Percentiles rank a stretch among this genome's conserved stretches.
phyloP scores from a whole-genome alignment of 495 filamentous ascomycete genomes.

The Terfezia boudieri region DNA sequence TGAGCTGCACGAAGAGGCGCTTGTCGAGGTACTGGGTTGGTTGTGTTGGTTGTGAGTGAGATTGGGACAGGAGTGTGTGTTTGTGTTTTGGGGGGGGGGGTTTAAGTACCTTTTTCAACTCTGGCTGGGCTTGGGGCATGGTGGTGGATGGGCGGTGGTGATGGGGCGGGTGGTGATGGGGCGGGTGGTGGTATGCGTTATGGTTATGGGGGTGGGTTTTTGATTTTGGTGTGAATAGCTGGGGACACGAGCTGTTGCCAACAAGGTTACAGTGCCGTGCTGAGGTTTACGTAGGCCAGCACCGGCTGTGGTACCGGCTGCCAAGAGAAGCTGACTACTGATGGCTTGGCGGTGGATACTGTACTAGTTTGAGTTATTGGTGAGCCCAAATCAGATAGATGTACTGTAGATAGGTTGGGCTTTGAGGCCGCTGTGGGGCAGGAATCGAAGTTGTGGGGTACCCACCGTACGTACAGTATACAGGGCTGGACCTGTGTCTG shows the following conservation, averaged over 20 bases:
- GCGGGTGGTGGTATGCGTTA: slow-evolving; percentile 3
- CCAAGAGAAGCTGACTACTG: too few relatives aligned
- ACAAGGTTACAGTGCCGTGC: too few relatives aligned
- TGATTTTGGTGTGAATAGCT: slow-evolving; percentile 2
- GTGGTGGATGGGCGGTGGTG: slow-evolving; percentile 20
- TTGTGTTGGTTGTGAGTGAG: not conserved
- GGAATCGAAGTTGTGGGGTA: too few relatives aligned
- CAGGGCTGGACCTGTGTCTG: too few relatives aligned
- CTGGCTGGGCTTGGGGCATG: slow-evolving; percentile 97
- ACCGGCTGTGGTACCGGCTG: too few relatives aligned
- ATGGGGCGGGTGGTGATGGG: not conserved
- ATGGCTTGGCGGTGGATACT: too few relatives aligned
- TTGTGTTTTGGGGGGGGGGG: not conserved
- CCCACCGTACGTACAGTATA: too few relatives aligned
- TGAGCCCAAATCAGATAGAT: too few relatives aligned
- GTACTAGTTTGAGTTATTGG: too few relatives aligned
- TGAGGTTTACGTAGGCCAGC: too few relatives aligned
- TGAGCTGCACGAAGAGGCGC: slow-evolving; percentile 88
- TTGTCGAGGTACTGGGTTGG: slow-evolving; percentile 85
- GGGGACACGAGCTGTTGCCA: slow-evolving; percentile 15
- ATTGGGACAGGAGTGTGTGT: not conserved
- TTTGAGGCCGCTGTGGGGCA: too few relatives aligned
- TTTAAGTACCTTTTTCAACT: slow-evolving; percentile 70
- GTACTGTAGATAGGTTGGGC: too few relatives aligned
- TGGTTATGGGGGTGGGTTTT: not conserved